These are phyloP conservation scores for Globisporangium cylindrosporum DNA, from an alignment of 352 stramenopile species.

Conservation along the genomic window DNA sequence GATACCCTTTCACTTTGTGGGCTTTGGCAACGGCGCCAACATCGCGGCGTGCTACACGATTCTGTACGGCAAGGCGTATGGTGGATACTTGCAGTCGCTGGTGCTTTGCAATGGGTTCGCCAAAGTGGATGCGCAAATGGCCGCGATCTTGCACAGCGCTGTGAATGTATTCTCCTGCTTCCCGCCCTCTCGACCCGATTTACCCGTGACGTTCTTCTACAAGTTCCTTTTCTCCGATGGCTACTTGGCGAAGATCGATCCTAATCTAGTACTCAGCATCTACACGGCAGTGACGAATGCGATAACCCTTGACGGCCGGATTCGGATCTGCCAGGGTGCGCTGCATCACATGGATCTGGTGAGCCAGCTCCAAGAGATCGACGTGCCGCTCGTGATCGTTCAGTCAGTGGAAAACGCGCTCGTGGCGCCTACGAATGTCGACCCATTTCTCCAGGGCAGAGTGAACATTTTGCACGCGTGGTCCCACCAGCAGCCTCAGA, in stretches of 20 bases:
- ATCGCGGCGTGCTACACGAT: conserved; percentile 72
- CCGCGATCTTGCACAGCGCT: conserved; percentile 73
- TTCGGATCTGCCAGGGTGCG: conserved; percentile 75
- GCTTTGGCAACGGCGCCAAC: conserved; percentile 88
- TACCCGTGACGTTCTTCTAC: conserved; percentile 86
- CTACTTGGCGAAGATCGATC: conserved; percentile 83
- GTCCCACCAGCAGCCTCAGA: conserved; percentile 66
- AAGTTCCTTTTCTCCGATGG: conserved; percentile 92
- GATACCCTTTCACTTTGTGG: conserved; percentile 84
- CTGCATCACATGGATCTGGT: conserved; percentile 74
- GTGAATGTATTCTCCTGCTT: conserved; percentile 85
- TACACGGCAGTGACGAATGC: conserved; percentile 92
- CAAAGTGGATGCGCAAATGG: conserved; percentile 69
- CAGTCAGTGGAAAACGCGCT: conserved; percentile 89
- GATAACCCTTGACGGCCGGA: conserved; percentile 87
- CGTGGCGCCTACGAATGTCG: conserved; percentile 86
- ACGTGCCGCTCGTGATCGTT: conserved; percentile 77
- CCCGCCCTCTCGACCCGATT: conserved; percentile 71
- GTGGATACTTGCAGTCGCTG: conserved; percentile 60
- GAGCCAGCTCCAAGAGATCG: conserved; percentile 48
- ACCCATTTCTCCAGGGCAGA: conserved; percentile 87
- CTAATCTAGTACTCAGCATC: conserved; percentile 89
- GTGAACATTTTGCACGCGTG: conserved; percentile 63
- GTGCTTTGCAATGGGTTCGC: conserved; percentile 87
- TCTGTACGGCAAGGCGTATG: conserved; percentile 45